Base-by-base conservation (phyloP, 371 early-diverging fungal species). In the Rhizomucor pusillus region DNA sequence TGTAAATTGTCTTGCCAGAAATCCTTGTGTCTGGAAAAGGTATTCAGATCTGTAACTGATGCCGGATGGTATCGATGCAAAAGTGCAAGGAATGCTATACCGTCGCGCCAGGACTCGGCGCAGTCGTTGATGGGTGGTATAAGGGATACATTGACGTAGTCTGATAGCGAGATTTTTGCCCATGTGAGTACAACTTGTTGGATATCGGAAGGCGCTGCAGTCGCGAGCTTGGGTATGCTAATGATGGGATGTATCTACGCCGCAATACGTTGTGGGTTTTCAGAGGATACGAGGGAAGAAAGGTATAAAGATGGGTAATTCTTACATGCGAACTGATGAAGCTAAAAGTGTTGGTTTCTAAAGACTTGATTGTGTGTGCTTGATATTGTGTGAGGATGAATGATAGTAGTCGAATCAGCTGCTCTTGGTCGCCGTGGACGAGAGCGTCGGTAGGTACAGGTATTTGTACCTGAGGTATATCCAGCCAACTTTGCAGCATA, bases 41-140 rank as follows among this genome's bases (percentile, higher is more conserved):
- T 60, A 43, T 71, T 56, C 12, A 84, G 66, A 46, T 88, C 80
- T 5, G 81, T 76, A 12, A 89, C 53, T 35, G 82, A 63, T 0
- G 66, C 71, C 1, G 87, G 86, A 43, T 81, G 71, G 52, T 85
- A 84, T 19, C 80, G 74, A 60, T 90, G 86, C 40, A 89, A 66
- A 14, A 89, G 71, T 13, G 81, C 79, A 43, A 82, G 67, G 62
- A 90, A 85, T 35, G 75, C 77, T 3, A 79, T 56, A 1, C 90
- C 90, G 47, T 79, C 81, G 52, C 79, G 70, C 90, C 89, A 90
- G 11, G 68, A 54, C 20, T 65, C 67, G 52, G 72, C 60, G 53
- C 87, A 81, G 65, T 89, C 82, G 29, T 64, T 55, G n/a, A 80
- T 56, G 10, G 77, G 60, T 41, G 75, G 71, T 46, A 83, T 63